phyloP scores from a whole-genome alignment of 1,139 yeast genomes.

The Lodderomyces elongisporus region DNA sequence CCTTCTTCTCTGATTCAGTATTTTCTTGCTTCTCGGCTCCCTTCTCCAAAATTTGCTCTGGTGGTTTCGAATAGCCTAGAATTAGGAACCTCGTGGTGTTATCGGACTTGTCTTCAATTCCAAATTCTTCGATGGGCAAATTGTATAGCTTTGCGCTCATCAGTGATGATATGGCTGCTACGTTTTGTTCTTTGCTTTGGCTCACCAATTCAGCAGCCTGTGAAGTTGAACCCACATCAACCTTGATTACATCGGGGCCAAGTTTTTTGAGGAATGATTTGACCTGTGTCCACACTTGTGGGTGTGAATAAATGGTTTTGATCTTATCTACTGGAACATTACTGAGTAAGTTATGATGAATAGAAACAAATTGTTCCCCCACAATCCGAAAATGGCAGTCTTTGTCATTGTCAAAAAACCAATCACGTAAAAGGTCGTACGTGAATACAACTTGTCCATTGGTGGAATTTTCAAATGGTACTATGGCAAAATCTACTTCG shows the following conservation, averaged over 20 bases:
- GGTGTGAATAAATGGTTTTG: constrained; percentile 74
- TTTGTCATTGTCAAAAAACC: constrained; percentile 28
- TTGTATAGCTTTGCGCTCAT: constrained; percentile 63
- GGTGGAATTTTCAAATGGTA: constrained; percentile 91
- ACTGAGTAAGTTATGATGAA: constrained; percentile 72
- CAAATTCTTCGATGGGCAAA: constrained; percentile 50
- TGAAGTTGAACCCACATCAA: constrained; percentile 77
- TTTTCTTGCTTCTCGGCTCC: neutral
- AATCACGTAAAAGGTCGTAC: constrained; percentile 72
- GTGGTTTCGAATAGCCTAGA: constrained; percentile 34
- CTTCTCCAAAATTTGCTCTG: constrained; percentile 4
- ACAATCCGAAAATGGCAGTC: constrained; percentile 42
- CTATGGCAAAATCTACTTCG: constrained; percentile 65
- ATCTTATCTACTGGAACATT: constrained; percentile 43
- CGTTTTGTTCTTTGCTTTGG: constrained; percentile 30
- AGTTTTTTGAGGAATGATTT: constrained; percentile 44
- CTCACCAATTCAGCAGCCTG: constrained; percentile 70
- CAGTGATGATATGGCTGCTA: constrained; percentile 45
- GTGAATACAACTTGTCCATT: constrained; percentile 91
- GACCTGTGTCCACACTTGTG: constrained; percentile 98
- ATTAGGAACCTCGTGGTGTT: constrained; percentile 86
- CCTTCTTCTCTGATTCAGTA: neutral
- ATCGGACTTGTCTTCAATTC: constrained; percentile 64
- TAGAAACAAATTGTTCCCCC: constrained; percentile 77
- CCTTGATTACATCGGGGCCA: constrained; percentile 35